These are phyloP conservation scores for Xerophyta viscosa DNA, from an alignment of 106 monocot species.

Conservation along the genomic window DNA sequence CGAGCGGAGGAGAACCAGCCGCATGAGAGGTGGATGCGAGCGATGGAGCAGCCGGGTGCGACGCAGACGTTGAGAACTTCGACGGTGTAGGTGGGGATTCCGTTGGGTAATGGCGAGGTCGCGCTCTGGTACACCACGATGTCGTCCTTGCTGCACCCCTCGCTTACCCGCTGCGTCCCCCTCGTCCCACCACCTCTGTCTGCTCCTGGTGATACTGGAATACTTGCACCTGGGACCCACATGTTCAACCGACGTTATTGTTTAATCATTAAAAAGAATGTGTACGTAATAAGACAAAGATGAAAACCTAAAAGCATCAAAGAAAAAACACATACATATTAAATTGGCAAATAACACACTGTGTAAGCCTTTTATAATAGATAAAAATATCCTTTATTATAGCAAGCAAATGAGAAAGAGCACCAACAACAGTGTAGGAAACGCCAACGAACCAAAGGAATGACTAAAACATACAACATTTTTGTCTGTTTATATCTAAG, in stretches of 20 bases:
- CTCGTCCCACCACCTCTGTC: background rate
- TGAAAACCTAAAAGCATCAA: no score
- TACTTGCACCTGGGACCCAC: background rate
- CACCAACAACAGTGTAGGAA: no score
- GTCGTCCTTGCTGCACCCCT: conserved; percentile 14
- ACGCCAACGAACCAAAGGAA: no score
- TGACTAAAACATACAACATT: no score
- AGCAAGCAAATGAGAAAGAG: no score
- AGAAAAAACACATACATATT: no score
- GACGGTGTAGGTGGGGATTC: conserved; percentile 7
- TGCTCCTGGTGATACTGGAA: background rate
- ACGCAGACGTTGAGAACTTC: conserved; percentile 3
- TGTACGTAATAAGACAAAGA: background rate
- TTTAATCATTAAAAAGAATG: no score
- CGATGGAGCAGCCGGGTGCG: background rate
- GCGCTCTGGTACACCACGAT: conserved; percentile 6
- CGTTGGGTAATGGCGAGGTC: conserved; percentile 3
- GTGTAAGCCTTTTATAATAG: no score
- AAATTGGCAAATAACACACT: no score
- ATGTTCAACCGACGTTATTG: background rate
- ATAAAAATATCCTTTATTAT: no score
- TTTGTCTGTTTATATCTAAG: no score
- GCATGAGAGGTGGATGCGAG: conserved; percentile 1
- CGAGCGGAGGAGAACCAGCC: conserved; percentile 11
- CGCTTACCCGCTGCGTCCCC: conserved; percentile 1